phyloP scores from a whole-genome alignment of 768 basidiomycete genomes.

The Auricularia sp. region DNA sequence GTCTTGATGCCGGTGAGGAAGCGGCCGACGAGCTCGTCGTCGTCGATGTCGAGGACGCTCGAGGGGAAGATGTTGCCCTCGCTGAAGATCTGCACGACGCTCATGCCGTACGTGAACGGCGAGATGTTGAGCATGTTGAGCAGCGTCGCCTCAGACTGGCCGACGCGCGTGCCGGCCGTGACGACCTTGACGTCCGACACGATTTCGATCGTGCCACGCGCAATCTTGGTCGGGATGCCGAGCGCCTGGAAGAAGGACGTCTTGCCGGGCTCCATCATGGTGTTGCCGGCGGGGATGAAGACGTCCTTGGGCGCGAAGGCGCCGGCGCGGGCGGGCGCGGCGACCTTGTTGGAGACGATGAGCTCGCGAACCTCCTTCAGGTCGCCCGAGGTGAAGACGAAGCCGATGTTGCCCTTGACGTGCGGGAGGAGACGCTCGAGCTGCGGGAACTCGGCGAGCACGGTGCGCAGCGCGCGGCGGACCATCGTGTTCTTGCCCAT shows the following conservation, averaged over 20 bases:
- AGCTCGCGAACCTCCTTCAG: conserved; percentile 91
- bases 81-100: conserved; percentile 93
- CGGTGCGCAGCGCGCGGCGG: conserved; percentile 88
- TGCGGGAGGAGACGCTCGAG: conserved; percentile 94
- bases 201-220: conserved; percentile 99
- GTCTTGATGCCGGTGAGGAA: conserved; percentile 93
- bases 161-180: conserved; percentile 83
- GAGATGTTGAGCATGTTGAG: conserved; percentile 99
- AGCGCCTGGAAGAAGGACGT: conserved; percentile 99
- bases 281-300: conserved; percentile 88
- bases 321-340: conserved; percentile 97
- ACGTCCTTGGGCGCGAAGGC: conserved; percentile 91
- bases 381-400: conserved; percentile 90
- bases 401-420: conserved; percentile 96
- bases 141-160: conserved; percentile 92
- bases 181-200: conserved; percentile 96
- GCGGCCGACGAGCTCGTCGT: conserved; percentile 80
- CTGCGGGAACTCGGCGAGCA: conserved; percentile 83
- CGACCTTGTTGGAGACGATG: conserved; percentile 95
- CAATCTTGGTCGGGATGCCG: conserved; percentile 98
- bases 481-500: conserved; percentile 99
- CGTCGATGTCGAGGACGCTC: conserved; percentile 84
- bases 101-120: conserved; percentile 99
- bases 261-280: conserved; percentile 99
- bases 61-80: conserved; percentile 87